Conservation (phyloP, 257 asterid species). For the Lavandula angustifolia region DNA sequence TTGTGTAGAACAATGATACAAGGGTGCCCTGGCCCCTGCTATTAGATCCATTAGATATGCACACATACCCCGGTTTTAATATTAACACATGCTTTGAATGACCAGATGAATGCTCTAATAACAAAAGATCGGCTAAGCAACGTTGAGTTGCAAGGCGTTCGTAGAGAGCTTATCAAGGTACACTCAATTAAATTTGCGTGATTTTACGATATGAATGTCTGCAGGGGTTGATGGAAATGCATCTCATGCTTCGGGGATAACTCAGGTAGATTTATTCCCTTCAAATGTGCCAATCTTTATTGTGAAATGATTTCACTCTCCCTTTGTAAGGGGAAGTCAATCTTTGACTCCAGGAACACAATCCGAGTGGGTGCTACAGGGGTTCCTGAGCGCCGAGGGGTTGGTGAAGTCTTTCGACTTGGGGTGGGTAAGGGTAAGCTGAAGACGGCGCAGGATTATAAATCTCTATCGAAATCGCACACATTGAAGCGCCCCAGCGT, state of each 20-base stretch:
- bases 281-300: too few species aligned
- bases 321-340: too few species aligned
- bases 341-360: slow-evolving; percentile 47
- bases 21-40: too few species aligned
- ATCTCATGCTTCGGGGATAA: slow-evolving; percentile 34
- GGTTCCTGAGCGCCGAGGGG: slow-evolving; percentile 47
- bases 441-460: too few species aligned
- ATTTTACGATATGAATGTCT: background rate
- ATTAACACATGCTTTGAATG: background rate
- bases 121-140: slow-evolving; percentile 47
- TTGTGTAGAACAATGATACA: too few species aligned
- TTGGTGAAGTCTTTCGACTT: slow-evolving; percentile 42
- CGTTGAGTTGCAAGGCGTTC: slow-evolving; percentile 54
- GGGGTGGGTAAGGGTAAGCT: background rate
- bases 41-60: too few species aligned
- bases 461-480: too few species aligned
- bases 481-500: too few species aligned
- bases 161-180: slow-evolving; percentile 47
- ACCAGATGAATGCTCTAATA: slow-evolving; percentile 35
- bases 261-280: slow-evolving; percentile 35
- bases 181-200: too few species aligned
- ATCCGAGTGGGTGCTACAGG: slow-evolving; percentile 53
- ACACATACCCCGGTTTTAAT: too few species aligned
- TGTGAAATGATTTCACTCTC: too few species aligned
- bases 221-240: slow-evolving; percentile 40